Evolutionary conservation across 257 asterid species (phyloP), one percentile per base, ranked within the genome.

Genomic region (Craterostigma plantagineum): DNA sequence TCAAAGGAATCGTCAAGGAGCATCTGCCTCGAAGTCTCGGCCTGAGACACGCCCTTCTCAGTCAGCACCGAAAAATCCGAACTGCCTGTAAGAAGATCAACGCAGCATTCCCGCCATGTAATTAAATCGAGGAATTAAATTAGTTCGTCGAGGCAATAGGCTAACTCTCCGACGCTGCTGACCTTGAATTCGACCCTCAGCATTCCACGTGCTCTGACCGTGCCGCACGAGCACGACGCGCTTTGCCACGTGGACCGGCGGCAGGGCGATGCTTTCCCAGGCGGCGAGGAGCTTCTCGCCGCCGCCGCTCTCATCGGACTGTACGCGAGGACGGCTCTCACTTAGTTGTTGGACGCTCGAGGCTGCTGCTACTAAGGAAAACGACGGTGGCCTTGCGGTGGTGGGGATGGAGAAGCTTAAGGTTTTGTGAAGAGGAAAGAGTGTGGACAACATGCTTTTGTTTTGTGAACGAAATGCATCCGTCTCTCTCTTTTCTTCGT

Each of bases 141-240:
- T 23, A 23, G 4, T 23, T 23, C 30, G 2, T 23, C 30, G 30
- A 23, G 6, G 30, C 30, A 23, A 23, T 23, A 23, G 4, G 6
- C 6, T 6, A 2, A 2, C 30, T 23, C 30, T 23, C 30, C 6
- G 2, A 23, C 30, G 6, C 30, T 6, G 30, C 30, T 23, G 6
- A 23, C 30, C 97, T 48, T 87, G 97, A 18, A 87, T 87, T 65
- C 97, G 77, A 33, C 97, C 95, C 73, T 78, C 97, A 18, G 81
- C 92, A 68, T 81, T 86, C 97, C 97, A 78, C 51, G 91, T 81
- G 75, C 97, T 86, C 68, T 81, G 94, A 11, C 94, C 94, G 60
- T 81, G 97, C 72, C 97, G 61, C 61, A 81, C 94, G 42, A 86
- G 56, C 11, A 86, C 87, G 52, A 86, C 90, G 63, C 97, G 69